phyloP scores from a whole-genome alignment of 345 rosid genomes.

The Salix viminalis region DNA sequence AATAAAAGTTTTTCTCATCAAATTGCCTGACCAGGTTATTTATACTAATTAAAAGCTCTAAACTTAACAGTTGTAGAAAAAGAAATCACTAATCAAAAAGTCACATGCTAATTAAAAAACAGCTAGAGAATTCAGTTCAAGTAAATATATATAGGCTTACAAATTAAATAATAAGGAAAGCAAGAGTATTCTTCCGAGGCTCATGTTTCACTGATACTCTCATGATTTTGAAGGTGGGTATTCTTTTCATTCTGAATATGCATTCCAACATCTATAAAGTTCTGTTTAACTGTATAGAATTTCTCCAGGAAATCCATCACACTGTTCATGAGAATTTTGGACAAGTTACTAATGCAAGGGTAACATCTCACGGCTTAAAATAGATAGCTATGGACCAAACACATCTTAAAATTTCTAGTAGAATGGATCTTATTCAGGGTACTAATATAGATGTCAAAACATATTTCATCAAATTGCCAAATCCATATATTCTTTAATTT shows the following conservation, averaged over 20 bases:
- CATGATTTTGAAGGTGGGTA: neutral
- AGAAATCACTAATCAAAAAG: neutral
- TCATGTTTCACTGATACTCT: neutral
- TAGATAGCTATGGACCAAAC: neutral
- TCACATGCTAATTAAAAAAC: neutral
- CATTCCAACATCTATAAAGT: neutral
- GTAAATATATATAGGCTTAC: neutral
- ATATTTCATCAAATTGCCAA: neutral
- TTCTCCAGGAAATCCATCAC: neutral
- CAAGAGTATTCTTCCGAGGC: neutral
- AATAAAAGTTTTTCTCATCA: neutral
- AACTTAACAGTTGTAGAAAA: neutral
- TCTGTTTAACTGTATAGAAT: neutral
- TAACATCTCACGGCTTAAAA: neutral
- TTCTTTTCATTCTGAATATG: neutral
- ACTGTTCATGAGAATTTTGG: neutral
- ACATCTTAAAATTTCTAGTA: neutral
- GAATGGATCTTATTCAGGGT: neutral
- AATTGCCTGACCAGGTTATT: neutral
- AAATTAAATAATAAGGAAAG: neutral
- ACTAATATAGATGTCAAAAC: neutral
- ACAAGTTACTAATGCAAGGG: neutral
- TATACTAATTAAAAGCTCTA: neutral
- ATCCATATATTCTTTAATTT: neutral
- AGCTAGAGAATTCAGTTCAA: neutral